These are phyloP conservation scores for Chlamydomonas sp. DNA, from an alignment of 139 green algal species.

Conservation along the genomic window DNA sequence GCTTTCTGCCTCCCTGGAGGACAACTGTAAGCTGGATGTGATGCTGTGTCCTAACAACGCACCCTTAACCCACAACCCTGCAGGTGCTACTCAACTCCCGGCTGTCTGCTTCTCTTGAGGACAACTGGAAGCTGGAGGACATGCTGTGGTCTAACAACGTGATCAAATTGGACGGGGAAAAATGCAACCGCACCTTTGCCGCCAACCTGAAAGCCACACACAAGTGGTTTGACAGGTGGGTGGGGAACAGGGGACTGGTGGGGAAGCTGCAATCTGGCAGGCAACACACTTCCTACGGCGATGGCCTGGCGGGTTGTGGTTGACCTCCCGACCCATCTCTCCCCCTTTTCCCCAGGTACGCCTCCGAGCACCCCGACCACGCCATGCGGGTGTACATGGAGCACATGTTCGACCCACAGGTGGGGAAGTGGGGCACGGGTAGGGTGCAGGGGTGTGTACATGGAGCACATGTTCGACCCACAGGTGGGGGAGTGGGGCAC, in stretches of 20 bases:
- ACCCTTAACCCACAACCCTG: neutral
- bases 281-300: too few species aligned
- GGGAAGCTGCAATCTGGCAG: too few species aligned
- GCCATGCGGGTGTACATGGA: conserved; percentile 22
- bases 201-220: neutral
- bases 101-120: neutral
- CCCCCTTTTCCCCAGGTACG: neutral
- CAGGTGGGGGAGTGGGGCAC: too few species aligned
- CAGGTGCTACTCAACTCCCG: conserved; percentile 26
- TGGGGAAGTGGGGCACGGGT: neutral
- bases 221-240: neutral
- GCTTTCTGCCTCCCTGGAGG: too few species aligned
- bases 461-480: too few species aligned
- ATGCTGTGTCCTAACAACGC: too few species aligned
- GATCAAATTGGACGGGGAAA: neutral
- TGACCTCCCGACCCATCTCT: neutral
- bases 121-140: conserved; percentile 16
- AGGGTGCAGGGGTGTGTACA: too few species aligned
- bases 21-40: too few species aligned
- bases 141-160: neutral
- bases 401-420: conserved; percentile 29
- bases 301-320: neutral
- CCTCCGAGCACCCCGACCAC: neutral
- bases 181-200: neutral
- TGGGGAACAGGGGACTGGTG: too few species aligned